Conservation (phyloP, 1,139 yeast genomes). For the Suhomyces terraborum region DNA sequence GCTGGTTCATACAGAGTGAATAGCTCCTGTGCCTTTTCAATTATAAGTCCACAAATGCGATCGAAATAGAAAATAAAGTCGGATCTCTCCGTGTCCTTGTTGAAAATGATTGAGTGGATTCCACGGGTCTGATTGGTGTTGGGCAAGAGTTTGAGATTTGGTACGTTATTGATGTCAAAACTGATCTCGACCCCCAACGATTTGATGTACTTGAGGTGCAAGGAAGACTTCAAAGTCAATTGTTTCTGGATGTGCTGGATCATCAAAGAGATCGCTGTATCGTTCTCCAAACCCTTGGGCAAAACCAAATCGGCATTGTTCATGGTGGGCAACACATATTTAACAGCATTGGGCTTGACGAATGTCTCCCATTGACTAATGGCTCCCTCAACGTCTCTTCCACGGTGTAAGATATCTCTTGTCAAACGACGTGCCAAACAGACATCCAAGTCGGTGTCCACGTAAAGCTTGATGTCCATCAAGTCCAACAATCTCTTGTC, state of each 20-base stretch:
- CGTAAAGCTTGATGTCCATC: conserved; percentile 86
- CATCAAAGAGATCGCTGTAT: conserved; percentile 75
- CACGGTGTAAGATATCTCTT: conserved; percentile 83
- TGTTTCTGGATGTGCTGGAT: conserved; percentile 79
- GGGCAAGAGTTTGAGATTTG: conserved; percentile 46
- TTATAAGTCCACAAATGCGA: conserved; percentile 68
- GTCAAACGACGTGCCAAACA: conserved; percentile 86
- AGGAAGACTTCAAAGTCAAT: conserved; percentile 59
- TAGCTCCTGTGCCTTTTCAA: conserved; percentile 66
- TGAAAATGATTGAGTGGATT: conserved; percentile 68
- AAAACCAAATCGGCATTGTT: conserved; percentile 79
- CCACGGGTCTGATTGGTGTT: conserved; percentile 69
- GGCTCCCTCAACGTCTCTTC: conserved; percentile 80
- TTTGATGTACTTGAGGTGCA: conserved; percentile 63
- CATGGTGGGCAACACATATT: conserved; percentile 76
- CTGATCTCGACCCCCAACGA: conserved; percentile 49
- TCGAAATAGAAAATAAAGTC: conserved; percentile 88
- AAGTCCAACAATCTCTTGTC: conserved; percentile 67
- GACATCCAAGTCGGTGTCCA: conserved; percentile 90
- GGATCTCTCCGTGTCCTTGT: conserved; percentile 56
- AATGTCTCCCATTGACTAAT: conserved; percentile 86
- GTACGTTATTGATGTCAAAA: conserved; percentile 31
- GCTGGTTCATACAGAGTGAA: conserved; percentile 29
- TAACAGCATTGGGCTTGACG: conserved; percentile 90
- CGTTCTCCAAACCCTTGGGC: conserved; percentile 86